Evolutionary conservation across 2,329 filamentous ascomycete genomes (phyloP).

Genomic region (Cytospora mali): DNA sequence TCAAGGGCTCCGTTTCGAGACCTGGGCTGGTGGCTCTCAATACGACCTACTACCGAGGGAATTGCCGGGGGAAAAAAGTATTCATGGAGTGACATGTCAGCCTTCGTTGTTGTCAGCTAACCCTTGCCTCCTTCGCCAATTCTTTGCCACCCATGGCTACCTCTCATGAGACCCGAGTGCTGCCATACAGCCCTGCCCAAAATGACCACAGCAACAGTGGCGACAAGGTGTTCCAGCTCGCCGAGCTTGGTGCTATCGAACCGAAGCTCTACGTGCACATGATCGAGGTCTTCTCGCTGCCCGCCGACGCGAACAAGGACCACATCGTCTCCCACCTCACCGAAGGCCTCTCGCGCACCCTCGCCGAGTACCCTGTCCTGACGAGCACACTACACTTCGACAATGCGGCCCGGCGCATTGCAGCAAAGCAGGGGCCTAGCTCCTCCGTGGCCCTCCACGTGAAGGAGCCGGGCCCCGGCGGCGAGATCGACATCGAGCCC

Average conservation of each 20-base stretch:
- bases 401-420: conserved; percentile 15
- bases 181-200: not conserved
- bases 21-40: too few species aligned
- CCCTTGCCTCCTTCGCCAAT: not conserved
- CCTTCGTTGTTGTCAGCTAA: not conserved
- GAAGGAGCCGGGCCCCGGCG: conserved; percentile 11
- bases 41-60: not conserved
- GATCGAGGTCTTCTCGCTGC: conserved; percentile 20
- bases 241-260: conserved; percentile 16
- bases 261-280: conserved; percentile 21
- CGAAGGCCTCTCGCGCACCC: conserved; percentile 13
- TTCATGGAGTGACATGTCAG: conserved; percentile 10
- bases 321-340: conserved; percentile 5
- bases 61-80: too few species aligned
- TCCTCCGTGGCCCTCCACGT: conserved; percentile 13
- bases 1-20: not conserved
- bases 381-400: conserved; percentile 17
- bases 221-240: conserved; percentile 14
- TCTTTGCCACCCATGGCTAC: conserved; percentile 6
- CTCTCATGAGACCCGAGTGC: not conserved
- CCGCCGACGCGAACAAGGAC: conserved; percentile 1
- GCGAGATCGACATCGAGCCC: conserved; percentile 6
- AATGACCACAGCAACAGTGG: conserved; percentile 3
- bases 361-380: conserved; percentile 18
- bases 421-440: not conserved